phyloP scores from a whole-genome alignment of 2,329 filamentous ascomycete species.

The Eurotiales sp. region DNA sequence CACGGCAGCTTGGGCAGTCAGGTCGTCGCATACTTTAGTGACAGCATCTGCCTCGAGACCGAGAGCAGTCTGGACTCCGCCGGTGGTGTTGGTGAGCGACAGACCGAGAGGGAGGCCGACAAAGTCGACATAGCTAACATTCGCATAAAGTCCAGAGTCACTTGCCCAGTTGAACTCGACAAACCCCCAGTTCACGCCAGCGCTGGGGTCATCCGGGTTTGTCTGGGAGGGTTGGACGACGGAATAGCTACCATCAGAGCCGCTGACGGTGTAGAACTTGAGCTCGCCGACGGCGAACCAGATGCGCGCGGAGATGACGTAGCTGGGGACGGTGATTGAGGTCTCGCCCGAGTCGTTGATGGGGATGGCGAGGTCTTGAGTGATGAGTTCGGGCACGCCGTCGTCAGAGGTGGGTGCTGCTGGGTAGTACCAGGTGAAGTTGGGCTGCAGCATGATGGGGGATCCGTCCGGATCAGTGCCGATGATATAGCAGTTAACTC shows the following conservation, averaged over 20 bases:
- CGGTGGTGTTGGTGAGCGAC: conserved; percentile 47
- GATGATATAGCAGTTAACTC: conserved; percentile 37
- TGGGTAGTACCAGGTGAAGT: conserved; percentile 44
- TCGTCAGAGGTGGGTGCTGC: conserved; percentile 28
- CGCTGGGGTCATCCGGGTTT: conserved; percentile 43
- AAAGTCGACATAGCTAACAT: conserved; percentile 53
- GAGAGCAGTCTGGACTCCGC: conserved; percentile 44
- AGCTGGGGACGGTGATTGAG: conserved; percentile 40
- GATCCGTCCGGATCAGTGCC: conserved; percentile 41
- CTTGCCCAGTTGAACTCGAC: conserved; percentile 48
- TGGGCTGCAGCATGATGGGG: conserved; percentile 40
- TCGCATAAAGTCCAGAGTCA: conserved; percentile 41
- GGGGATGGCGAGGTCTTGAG: conserved; percentile 41
- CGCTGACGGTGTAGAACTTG: conserved; percentile 41
- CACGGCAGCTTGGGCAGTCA: conserved; percentile 44
- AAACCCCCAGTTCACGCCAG: conserved; percentile 48
- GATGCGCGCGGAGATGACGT: conserved; percentile 42
- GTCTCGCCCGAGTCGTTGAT: conserved; percentile 38
- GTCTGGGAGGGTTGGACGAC: conserved; percentile 50
- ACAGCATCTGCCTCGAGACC: conserved; percentile 50
- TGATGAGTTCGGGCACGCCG: conserved; percentile 36
- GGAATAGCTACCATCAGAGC: conserved; percentile 23
- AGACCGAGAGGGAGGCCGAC: conserved; percentile 53
- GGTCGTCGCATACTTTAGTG: conserved; percentile 41
- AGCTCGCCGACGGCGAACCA: conserved; percentile 46